A percentile compares a stretch with the other conserved stretches of the same genome.
Conservation (phyloP, 2,329 filamentous ascomycete species). For the Colletotrichum ledebouriae region DNA sequence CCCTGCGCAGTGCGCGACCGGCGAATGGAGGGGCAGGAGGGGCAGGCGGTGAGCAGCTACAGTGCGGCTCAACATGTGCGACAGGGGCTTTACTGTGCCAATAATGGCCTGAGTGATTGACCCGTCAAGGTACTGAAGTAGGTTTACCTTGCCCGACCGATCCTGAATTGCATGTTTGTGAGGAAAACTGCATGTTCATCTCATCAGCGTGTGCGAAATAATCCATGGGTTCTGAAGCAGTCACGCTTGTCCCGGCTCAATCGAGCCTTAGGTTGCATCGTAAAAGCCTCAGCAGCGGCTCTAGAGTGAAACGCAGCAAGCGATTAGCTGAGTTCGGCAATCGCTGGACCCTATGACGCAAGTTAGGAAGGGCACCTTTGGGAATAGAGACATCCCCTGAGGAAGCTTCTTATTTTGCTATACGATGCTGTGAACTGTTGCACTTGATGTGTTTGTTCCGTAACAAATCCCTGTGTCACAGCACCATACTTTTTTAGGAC, state of each 20-base stretch:
- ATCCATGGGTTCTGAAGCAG: too few species aligned
- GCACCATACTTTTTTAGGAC: background rate
- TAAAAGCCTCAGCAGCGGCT: slow-evolving; percentile 8
- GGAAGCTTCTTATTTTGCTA: background rate
- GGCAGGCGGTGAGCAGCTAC: slow-evolving; percentile 38
- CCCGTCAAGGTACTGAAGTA: too few species aligned
- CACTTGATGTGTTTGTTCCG: background rate
- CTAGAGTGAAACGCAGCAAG: slow-evolving; percentile 10
- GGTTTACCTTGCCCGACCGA: too few species aligned
- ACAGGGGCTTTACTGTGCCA: slow-evolving; percentile 16
- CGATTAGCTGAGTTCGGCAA: slow-evolving; percentile 19
- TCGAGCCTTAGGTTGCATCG: background rate
- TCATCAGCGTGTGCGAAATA: too few species aligned
- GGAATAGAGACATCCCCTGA: background rate
- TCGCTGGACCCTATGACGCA: slow-evolving; percentile 32
- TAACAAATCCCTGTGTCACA: background rate
- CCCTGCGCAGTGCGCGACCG: slow-evolving; percentile 33
- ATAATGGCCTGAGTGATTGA: slow-evolving; percentile 14
- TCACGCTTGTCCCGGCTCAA: too few species aligned
- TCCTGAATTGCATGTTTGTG: too few species aligned
- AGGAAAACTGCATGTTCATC: background rate
- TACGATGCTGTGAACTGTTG: background rate
- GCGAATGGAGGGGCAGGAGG: slow-evolving; percentile 36
- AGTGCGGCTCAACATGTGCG: slow-evolving; percentile 19
- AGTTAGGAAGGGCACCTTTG: slow-evolving; percentile 2